These are phyloP conservation scores for Elaeagnus macrophylla DNA, from an alignment of 306 rosid species.

Conservation along the genomic window DNA sequence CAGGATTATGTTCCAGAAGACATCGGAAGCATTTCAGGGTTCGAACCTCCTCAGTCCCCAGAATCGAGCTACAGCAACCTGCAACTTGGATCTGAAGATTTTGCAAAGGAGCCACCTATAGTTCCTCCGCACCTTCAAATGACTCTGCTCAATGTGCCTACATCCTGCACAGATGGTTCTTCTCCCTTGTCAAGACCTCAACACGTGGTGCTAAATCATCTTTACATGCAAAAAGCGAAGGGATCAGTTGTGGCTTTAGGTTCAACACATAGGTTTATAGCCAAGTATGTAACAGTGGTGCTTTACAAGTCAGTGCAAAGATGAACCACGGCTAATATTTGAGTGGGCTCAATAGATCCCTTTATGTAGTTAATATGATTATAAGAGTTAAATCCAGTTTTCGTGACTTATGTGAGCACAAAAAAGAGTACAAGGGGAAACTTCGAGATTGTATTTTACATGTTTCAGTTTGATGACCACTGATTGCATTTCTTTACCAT, in stretches of 20 bases:
- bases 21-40: constrained; percentile 78
- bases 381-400: constrained; percentile 30
- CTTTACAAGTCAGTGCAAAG: constrained; percentile 95
- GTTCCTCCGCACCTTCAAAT: constrained; percentile 87
- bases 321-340: constrained; percentile 13
- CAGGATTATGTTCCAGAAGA: constrained; percentile 95
- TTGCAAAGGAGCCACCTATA: constrained; percentile 81
- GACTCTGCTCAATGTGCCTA: constrained; percentile 72
- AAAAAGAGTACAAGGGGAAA: too few species aligned
- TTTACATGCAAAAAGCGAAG: constrained; percentile 90
- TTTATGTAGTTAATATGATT: constrained; percentile 30
- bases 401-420: too few species aligned
- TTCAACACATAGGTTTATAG: constrained; percentile 64
- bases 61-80: constrained; percentile 68
- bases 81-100: constrained; percentile 75
- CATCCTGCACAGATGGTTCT: constrained; percentile 69
- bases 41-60: constrained; percentile 87
- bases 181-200: constrained; percentile 82
- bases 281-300: constrained; percentile 92
- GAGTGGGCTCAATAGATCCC: constrained; percentile 24
- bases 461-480: too few species aligned
- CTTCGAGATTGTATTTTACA: too few species aligned
- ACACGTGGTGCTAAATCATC: constrained; percentile 88
- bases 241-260: constrained; percentile 84
- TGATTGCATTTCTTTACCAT: too few species aligned